These are phyloP conservation scores for Lactarius psammicola DNA, from an alignment of 768 basidiomycete genomes.

Conservation along the genomic window DNA sequence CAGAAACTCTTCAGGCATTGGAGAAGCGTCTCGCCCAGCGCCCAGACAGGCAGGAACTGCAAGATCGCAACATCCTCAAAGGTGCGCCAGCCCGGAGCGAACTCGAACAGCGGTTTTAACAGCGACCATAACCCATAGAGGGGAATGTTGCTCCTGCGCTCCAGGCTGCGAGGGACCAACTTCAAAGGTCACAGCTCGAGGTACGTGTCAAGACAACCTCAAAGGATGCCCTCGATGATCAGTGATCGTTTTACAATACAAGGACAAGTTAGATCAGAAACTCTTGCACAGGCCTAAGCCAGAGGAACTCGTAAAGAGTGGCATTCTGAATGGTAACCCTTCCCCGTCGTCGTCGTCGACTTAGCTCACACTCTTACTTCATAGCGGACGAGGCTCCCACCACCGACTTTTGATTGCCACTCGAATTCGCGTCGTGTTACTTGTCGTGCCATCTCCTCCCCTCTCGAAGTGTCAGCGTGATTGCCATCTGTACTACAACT, in stretches of 20 bases:
- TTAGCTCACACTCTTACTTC: not conserved
- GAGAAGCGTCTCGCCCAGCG: conserved; percentile 54
- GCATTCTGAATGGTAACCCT: conserved; percentile 51
- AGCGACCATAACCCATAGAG: conserved; percentile 40
- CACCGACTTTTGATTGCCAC: conserved; percentile 16
- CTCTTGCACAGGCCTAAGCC: conserved; percentile 57
- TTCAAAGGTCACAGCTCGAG: conserved; percentile 63
- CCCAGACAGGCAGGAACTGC: conserved; percentile 58
- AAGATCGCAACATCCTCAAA: conserved; percentile 71
- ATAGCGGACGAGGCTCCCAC: conserved; percentile 25
- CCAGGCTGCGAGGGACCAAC: conserved; percentile 56
- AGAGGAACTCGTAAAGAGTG: conserved; percentile 62
- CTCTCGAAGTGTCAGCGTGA: not conserved
- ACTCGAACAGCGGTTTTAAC: not conserved
- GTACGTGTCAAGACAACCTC: conserved; percentile 36
- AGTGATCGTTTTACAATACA: conserved; percentile 31
- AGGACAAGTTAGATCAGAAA: conserved; percentile 65
- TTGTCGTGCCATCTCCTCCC: not conserved
- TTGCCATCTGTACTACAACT: conserved; percentile 16
- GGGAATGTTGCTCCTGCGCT: conserved; percentile 61
- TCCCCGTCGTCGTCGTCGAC: not conserved
- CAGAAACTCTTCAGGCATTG: conserved; percentile 43
- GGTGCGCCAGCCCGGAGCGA: conserved; percentile 37
- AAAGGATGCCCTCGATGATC: conserved; percentile 6
- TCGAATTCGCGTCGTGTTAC: not conserved